phyloP scores from a whole-genome alignment of 345 rosid species.

The Cardiospermum halicacabum region DNA sequence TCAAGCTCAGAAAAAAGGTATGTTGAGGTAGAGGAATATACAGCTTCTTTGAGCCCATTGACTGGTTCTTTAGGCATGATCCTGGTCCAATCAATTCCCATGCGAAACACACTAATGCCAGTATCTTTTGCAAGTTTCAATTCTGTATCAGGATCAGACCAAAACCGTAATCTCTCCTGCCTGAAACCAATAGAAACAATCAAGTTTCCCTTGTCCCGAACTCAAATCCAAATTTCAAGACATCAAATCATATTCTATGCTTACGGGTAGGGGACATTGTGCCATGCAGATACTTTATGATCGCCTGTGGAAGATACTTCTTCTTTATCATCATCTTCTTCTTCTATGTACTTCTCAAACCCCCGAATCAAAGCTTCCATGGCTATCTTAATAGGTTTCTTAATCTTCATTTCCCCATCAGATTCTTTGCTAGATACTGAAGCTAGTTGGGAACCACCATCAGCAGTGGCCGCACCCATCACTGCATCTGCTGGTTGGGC shows the following conservation, averaged over 20 bases:
- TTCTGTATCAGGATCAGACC: conserved; percentile 96
- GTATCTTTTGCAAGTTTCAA: conserved; percentile 81
- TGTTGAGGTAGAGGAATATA: conserved; percentile 32
- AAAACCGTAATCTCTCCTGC: conserved; percentile 86
- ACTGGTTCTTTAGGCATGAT: conserved; percentile 86
- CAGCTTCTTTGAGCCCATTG: conserved; percentile 59
- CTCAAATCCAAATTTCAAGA: conserved; percentile 5
- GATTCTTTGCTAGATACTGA: conserved; percentile 16
- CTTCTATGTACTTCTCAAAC: conserved; percentile 46
- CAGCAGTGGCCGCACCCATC: conserved; percentile 44
- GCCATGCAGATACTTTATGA: conserved; percentile 95
- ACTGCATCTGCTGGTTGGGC: conserved; percentile 41
- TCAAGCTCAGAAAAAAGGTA: conserved; percentile 10
- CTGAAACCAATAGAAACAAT: conserved; percentile 36
- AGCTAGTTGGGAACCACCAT: conserved; percentile 50
- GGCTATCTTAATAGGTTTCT: conserved; percentile 55
- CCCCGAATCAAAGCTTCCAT: conserved; percentile 95
- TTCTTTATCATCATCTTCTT: conserved; percentile 26
- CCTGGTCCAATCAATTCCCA: conserved; percentile 94
- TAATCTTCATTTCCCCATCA: conserved; percentile 26
- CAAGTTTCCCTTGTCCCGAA: not conserved
- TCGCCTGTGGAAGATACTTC: conserved; percentile 24
- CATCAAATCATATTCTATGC: conserved; percentile 28
- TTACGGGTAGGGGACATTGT: conserved; percentile 86
- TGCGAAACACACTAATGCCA: conserved; percentile 70